A percentile compares a stretch with the other conserved stretches of the same genome.
phyloP scores from a whole-genome alignment of 2,329 filamentous ascomycete species.

The Hansfordia pulvinata region DNA sequence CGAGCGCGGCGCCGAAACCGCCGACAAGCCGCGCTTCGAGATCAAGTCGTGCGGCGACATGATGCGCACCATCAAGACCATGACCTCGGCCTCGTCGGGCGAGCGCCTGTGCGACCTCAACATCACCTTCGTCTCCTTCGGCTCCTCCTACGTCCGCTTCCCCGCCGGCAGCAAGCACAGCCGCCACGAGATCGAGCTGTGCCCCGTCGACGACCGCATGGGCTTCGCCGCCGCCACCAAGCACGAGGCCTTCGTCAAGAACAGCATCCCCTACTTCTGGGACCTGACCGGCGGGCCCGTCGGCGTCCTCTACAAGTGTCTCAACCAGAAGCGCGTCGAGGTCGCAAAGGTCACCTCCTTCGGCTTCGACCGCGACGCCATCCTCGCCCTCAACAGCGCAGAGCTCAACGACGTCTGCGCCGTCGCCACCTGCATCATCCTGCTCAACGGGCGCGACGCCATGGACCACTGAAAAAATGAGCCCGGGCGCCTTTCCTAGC shows the following conservation, averaged over 20 bases:
- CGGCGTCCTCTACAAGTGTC: constrained; percentile 18
- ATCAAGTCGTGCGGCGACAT: constrained; percentile 18
- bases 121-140: constrained; percentile 21
- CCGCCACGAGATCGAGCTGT: constrained; percentile 17
- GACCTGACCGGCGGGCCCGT: constrained; percentile 16
- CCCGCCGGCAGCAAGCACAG: constrained; percentile 13
- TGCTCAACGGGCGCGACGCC: constrained; percentile 18
- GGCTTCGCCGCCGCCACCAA: too few species aligned
- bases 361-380: constrained; percentile 18
- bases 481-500: neutral
- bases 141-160: constrained; percentile 14
- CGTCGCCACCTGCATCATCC: constrained; percentile 15
- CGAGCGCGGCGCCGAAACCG: constrained; percentile 8
- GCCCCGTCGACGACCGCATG: constrained; percentile 14
- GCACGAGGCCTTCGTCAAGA: constrained; percentile 18
- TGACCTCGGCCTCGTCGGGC: constrained; percentile 11
- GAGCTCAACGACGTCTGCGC: constrained; percentile 18
- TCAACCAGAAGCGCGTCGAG: constrained; percentile 19
- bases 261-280: constrained; percentile 21
- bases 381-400: constrained; percentile 15
- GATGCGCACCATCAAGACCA: constrained; percentile 21
- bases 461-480: constrained; percentile 13
- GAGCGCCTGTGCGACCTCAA: constrained; percentile 17
- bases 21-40: constrained; percentile 10
- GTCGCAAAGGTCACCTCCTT: constrained; percentile 14